These are phyloP conservation scores for Vickermania spadyakhi DNA, from an alignment of 208 protist genomes.

Conservation along the genomic window DNA sequence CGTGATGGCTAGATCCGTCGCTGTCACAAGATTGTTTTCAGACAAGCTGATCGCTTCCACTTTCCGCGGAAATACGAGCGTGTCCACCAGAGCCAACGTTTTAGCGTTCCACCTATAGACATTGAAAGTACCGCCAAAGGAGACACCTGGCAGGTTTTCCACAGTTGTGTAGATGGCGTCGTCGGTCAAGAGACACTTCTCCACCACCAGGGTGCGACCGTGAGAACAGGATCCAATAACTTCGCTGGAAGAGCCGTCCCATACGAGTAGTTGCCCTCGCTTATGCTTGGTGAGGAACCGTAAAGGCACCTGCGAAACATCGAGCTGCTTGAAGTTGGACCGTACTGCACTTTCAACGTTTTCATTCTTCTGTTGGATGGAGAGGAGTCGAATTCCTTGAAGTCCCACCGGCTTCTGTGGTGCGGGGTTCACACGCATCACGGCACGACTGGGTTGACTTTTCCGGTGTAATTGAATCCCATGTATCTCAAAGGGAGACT, in stretches of 20 bases:
- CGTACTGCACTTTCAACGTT: not conserved
- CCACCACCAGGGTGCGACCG: slow-evolving; percentile 29
- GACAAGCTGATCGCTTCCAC: not conserved
- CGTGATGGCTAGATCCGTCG: not conserved
- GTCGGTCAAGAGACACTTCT: slow-evolving; percentile 34
- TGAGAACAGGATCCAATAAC: slow-evolving; percentile 37
- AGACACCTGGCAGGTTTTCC: slow-evolving; percentile 20
- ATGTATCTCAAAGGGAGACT: slow-evolving; percentile 36
- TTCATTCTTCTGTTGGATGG: slow-evolving; percentile 1
- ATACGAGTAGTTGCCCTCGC: slow-evolving; percentile 57
- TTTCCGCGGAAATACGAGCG: slow-evolving; percentile 11
- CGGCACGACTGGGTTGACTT: not conserved
- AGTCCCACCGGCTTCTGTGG: not conserved
- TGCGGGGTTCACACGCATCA: slow-evolving; percentile 14
- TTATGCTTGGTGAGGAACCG: slow-evolving; percentile 45
- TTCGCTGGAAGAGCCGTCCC: slow-evolving; percentile 31
- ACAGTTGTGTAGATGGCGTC: slow-evolving; percentile 47
- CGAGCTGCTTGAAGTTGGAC: not conserved
- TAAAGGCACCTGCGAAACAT: slow-evolving; percentile 7
- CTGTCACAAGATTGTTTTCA: slow-evolving; percentile 1
- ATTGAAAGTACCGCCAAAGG: slow-evolving; percentile 36
- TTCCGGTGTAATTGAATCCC: not conserved
- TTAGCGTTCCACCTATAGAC: slow-evolving; percentile 57
- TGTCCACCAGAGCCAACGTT: slow-evolving; percentile 26
- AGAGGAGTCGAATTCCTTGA: not conserved